Evolutionary conservation across 257 asterid genomes (phyloP), one percentile per base, ranked within the genome.

Genomic region (Gentiana dahurica): DNA sequence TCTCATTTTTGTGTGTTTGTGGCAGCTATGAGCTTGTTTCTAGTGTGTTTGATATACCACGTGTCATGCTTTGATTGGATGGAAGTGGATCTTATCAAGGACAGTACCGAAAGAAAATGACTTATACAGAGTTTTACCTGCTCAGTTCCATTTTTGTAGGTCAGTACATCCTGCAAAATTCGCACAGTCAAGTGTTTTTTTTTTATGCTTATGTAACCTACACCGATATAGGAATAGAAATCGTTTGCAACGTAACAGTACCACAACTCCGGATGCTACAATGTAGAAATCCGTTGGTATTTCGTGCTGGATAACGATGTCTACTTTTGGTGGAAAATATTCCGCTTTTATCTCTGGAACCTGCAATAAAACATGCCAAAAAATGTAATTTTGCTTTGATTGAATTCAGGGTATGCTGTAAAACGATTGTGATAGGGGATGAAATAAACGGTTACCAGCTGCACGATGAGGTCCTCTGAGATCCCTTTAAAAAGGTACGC

Each of bases 331-430:
- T 49, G 98, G 98, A 69, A 75, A 84, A 64, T 82, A 90, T 72
- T 90, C 96, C 57, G 96, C 98, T 72, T 76, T 84, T 87, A 90
- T 82, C 74, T 87, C 96, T 5, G 98, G 81, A 58, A 90, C 96
- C 98, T 90, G 79, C 37, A 53, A 61, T 48, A 58, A 41, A 51
- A 51, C 60, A 12, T 15, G 34, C 33, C 13, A 35, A 33, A n/a
- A 63, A 3, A 12, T 54, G 7, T 8, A 36, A 1, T 8, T 39
- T 48, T 45, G 12, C 34, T 38, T 41, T 41, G 46, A 2, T 41
- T 1, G 9, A 1, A 10, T 5, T 41, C 6, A 3, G 9, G 9
- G 2, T 41, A 41, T 41, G 46, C 46, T 41, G 9, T 41, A 47
- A 37, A 12, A 41, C 8, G 33, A 12, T 49, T 39, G 46, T 36